Evolutionary conservation across 441 rosid species (phyloP).

Genomic region (Eruca vesicaria): DNA sequence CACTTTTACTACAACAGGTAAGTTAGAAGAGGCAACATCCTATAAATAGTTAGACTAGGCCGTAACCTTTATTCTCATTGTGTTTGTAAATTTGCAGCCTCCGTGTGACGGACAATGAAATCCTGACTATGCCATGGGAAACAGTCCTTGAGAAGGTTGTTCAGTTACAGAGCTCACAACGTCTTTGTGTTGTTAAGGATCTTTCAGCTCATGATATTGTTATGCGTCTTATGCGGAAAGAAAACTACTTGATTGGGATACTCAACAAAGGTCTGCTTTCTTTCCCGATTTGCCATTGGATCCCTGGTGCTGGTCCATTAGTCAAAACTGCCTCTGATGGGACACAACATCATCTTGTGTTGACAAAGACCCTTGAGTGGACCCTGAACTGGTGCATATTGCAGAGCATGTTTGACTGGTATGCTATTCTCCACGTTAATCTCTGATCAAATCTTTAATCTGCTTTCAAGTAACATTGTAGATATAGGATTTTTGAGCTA

Average conservation of each 20-base stretch:
- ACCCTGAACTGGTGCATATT: slow-evolving; percentile 97
- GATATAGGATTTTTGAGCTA: not conserved
- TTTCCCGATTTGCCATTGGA: slow-evolving; percentile 80
- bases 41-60: too few species aligned
- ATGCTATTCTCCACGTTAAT: slow-evolving; percentile 25
- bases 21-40: too few species aligned
- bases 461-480: not conserved
- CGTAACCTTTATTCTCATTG: too few species aligned
- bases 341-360: slow-evolving; percentile 51
- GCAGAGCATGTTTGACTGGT: slow-evolving; percentile 99
- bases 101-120: slow-evolving; percentile 86
- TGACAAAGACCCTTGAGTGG: slow-evolving; percentile 98
- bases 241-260: slow-evolving; percentile 97
- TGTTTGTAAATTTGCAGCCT: slow-evolving; percentile 63
- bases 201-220: slow-evolving; percentile 92
- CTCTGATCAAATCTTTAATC: not conserved
- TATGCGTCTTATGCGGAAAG: slow-evolving; percentile 98
- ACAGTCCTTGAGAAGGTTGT: slow-evolving; percentile 92
- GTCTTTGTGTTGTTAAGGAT: slow-evolving; percentile 94
- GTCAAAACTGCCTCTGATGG: slow-evolving; percentile 61
- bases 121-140: slow-evolving; percentile 96
- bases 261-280: slow-evolving; percentile 95
- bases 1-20: slow-evolving; percentile 85
- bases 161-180: slow-evolving; percentile 69
- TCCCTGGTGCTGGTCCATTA: slow-evolving; percentile 93